Conservation (phyloP, 495 filamentous ascomycete species). For the Penicillium subrubescens region DNA sequence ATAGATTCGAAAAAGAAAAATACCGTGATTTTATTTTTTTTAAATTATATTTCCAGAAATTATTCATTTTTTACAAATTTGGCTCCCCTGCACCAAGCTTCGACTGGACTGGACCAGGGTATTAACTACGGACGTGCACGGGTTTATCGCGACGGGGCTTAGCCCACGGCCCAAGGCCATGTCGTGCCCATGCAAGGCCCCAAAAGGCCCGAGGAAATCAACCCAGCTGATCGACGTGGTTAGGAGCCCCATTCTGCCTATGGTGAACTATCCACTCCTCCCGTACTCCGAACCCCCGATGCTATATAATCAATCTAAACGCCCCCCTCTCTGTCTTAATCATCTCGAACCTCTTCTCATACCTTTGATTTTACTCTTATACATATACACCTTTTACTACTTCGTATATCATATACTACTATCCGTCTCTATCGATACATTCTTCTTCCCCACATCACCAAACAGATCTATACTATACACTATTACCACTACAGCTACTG, state of each 20-base stretch:
- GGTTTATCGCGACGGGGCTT: constrained; percentile 40
- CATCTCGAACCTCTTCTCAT: constrained; percentile 7
- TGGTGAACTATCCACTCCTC: background rate
- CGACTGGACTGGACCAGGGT: constrained; percentile 18
- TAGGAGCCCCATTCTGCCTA: constrained; percentile 25
- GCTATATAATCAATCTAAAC: constrained; percentile 35
- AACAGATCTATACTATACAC: background rate
- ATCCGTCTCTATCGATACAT: background rate
- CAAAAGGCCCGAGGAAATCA: constrained; percentile 19
- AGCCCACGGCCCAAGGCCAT: constrained; percentile 21
- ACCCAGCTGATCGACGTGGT: constrained; percentile 34
- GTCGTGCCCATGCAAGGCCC: constrained; percentile 4
- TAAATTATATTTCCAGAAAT: background rate
- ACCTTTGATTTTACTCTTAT: background rate
- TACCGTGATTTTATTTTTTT: background rate
- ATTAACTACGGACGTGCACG: constrained; percentile 30
- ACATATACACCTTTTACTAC: background rate
- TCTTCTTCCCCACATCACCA: background rate
- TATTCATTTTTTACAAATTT: background rate
- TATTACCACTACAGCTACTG: background rate
- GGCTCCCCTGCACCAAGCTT: constrained; percentile 1
- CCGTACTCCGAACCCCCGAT: constrained; percentile 15
- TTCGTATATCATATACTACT: background rate
- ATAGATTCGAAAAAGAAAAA: background rate
- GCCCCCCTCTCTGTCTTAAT: constrained; percentile 2